Evolutionary conservation across 768 basidiomycete genomes (phyloP).

Genomic region (Coprinopsis marcescibilis): DNA sequence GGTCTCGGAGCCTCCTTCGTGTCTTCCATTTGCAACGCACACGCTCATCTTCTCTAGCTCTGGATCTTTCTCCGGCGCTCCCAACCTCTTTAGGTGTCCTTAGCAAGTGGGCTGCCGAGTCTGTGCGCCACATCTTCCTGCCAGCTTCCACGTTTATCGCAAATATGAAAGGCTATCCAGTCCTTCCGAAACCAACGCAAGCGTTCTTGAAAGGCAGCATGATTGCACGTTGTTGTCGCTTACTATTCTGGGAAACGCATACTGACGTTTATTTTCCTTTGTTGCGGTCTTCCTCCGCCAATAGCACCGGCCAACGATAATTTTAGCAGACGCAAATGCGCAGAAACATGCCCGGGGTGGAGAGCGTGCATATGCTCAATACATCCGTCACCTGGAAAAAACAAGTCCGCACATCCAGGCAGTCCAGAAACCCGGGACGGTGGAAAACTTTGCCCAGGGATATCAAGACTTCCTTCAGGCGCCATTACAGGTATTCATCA

Average conservation of each 20-base stretch:
- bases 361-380: conserved; percentile 84
- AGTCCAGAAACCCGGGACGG: conserved; percentile 59
- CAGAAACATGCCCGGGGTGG: conserved; percentile 76
- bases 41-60: conserved; percentile 56
- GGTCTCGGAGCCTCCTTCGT: neutral
- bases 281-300: neutral
- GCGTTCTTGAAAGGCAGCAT: conserved; percentile 86
- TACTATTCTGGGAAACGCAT: conserved; percentile 7
- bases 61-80: conserved; percentile 86
- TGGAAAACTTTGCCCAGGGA: conserved; percentile 86
- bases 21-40: neutral
- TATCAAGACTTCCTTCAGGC: conserved; percentile 96
- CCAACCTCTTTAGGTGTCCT: conserved; percentile 74
- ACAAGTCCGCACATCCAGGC: conserved; percentile 66
- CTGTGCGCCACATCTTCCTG: conserved; percentile 82
- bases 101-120: conserved; percentile 89
- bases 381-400: conserved; percentile 77
- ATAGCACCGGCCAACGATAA: conserved; percentile 81
- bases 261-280: conserved; percentile 13
- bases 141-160: conserved; percentile 91
- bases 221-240: conserved; percentile 49
- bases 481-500: conserved; percentile 69
- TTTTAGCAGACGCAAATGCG: conserved; percentile 65
- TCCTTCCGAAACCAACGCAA: conserved; percentile 90
- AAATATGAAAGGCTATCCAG: conserved; percentile 95